phyloP scores from a whole-genome alignment of 2,329 filamentous ascomycete genomes.

The Penicillium sp. region DNA sequence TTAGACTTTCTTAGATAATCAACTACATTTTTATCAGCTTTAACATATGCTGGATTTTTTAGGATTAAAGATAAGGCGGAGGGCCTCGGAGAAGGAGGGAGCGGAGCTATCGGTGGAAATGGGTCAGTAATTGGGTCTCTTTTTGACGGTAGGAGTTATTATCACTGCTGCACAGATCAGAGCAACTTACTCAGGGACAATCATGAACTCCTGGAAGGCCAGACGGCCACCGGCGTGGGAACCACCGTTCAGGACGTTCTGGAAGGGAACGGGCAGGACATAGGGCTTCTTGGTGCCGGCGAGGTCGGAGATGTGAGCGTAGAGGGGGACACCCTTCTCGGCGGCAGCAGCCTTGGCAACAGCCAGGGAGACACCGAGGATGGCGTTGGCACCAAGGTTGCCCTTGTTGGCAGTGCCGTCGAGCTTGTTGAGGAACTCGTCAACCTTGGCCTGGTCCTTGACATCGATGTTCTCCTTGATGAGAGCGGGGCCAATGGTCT shows the following conservation, averaged over 20 bases:
- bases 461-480: conserved; percentile 83
- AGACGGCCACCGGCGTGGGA: conserved; percentile 97
- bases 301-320: conserved; percentile 84
- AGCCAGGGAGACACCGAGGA: conserved; percentile 80
- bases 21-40: too few species aligned
- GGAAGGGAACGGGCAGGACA: conserved; percentile 86
- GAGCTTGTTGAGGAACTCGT: conserved; percentile 81
- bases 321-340: conserved; percentile 84
- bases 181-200: conserved; percentile 72
- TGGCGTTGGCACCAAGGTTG: conserved; percentile 85
- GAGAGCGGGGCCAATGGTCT: conserved; percentile 73
- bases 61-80: too few species aligned
- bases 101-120: conserved; percentile 60
- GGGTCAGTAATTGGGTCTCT: not conserved
- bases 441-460: conserved; percentile 81
- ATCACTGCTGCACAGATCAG: too few species aligned
- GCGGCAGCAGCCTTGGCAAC: conserved; percentile 87
- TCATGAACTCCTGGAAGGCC: conserved; percentile 97
- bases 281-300: conserved; percentile 90
- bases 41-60: too few species aligned
- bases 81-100: conserved; percentile 88
- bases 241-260: conserved; percentile 91
- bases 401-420: conserved; percentile 85
- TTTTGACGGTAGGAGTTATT: not conserved
- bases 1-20: too few species aligned